These are phyloP conservation scores for Pichia sp. DNA, from an alignment of 1,139 yeast species.

Conservation along the genomic window DNA sequence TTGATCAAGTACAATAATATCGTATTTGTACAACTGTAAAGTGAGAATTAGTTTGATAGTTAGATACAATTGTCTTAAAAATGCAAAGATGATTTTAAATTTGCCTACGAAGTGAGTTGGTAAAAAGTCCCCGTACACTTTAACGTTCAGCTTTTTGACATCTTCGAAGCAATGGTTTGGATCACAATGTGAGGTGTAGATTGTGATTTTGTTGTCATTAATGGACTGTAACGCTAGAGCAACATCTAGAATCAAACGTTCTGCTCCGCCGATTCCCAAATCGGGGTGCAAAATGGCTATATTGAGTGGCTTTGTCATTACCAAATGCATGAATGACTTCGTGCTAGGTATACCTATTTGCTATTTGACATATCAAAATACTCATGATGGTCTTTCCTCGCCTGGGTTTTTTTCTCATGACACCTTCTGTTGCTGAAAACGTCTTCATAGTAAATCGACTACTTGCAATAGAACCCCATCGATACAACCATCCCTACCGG, in stretches of 20 bases:
- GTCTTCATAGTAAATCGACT: too few relatives aligned
- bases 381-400: too few relatives aligned
- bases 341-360: too few relatives aligned
- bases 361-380: too few relatives aligned
- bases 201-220: conserved; percentile 52
- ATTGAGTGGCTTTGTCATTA: background rate
- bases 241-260: conserved; percentile 88
- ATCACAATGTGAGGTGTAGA: conserved; percentile 90
- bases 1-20: conserved; percentile 81
- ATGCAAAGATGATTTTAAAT: conserved; percentile 78
- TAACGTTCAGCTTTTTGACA: conserved; percentile 53
- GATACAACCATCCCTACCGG: background rate
- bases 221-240: conserved; percentile 75
- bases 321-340: background rate
- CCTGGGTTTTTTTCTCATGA: too few relatives aligned
- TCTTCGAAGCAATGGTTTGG: conserved; percentile 85
- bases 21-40: conserved; percentile 47
- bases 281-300: conserved; percentile 90
- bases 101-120: conserved; percentile 65
- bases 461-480: too few relatives aligned
- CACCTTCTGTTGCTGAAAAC: too few relatives aligned
- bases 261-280: conserved; percentile 96
- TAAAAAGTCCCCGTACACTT: conserved; percentile 73
- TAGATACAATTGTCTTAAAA: conserved; percentile 71
- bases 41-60: conserved; percentile 42